Conservation (phyloP, 2,329 filamentous ascomycete genomes). For the Phialophora verrucosa region DNA sequence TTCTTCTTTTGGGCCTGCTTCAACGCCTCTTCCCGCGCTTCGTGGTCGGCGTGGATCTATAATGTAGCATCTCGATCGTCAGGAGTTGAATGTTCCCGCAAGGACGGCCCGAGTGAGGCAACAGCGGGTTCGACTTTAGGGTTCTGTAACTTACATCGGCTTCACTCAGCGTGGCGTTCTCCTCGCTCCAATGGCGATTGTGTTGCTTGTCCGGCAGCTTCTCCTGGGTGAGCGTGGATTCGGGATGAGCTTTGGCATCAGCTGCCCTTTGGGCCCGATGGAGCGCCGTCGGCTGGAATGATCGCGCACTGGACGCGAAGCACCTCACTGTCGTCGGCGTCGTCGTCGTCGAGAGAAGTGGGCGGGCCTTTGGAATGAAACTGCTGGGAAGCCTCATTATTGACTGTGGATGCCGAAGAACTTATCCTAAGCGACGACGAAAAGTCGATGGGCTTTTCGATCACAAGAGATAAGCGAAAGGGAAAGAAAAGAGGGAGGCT, state of each 20-base stretch:
- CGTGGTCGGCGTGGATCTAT: slow-evolving; percentile 19
- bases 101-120: not conserved
- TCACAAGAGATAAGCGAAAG: slow-evolving; percentile 2
- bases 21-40: slow-evolving; percentile 3
- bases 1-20: slow-evolving; percentile 1
- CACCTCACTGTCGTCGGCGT: not conserved
- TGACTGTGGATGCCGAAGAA: not conserved
- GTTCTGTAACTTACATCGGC: slow-evolving; percentile 27
- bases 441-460: not conserved
- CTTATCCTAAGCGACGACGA: not conserved
- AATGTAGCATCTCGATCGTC: not conserved
- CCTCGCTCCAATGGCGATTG: slow-evolving; percentile 32
- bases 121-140: not conserved
- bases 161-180: slow-evolving; percentile 33
- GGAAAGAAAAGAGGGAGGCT: not conserved
- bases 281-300: slow-evolving; percentile 26
- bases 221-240: slow-evolving; percentile 27
- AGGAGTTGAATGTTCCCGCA: slow-evolving; percentile 1
- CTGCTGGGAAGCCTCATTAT: slow-evolving; percentile 1
- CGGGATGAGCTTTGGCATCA: slow-evolving; percentile 31
- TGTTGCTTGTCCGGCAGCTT: slow-evolving; percentile 28
- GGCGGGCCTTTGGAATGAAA: slow-evolving; percentile 4
- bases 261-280: slow-evolving; percentile 28
- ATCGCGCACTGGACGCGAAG: slow-evolving; percentile 6
- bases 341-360: not conserved